A percentile compares a stretch with the other conserved stretches of the same genome.
Conservation (phyloP, 495 filamentous ascomycete species). For the Penicillium subrubescens region DNA sequence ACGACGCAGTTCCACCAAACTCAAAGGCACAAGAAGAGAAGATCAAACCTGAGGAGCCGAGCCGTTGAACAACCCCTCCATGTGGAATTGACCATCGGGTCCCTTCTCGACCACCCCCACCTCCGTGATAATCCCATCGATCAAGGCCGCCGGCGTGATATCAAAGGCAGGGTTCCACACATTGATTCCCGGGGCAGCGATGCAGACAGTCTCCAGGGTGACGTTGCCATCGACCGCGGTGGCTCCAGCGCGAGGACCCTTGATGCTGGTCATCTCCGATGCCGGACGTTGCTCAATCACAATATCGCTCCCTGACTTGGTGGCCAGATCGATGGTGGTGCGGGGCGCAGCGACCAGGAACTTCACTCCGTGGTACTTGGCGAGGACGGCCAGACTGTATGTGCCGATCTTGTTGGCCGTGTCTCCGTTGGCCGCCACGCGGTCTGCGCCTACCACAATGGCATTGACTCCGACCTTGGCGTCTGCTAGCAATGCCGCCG, state of each 20-base stretch:
- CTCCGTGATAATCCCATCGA: constrained; percentile 95
- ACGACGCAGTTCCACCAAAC: not conserved
- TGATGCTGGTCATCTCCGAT: constrained; percentile 78
- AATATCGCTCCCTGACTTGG: constrained; percentile 72
- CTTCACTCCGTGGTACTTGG: constrained; percentile 82
- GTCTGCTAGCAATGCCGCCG: constrained; percentile 73
- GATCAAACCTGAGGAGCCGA: constrained; percentile 15
- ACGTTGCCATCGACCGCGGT: constrained; percentile 48
- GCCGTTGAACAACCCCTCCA: constrained; percentile 55
- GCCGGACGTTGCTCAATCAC: constrained; percentile 82
- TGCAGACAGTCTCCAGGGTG: constrained; percentile 68
- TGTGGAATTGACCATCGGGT: constrained; percentile 72
- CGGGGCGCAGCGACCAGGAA: constrained; percentile 94
- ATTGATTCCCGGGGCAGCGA: constrained; percentile 76
- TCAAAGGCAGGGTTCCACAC: constrained; percentile 99
- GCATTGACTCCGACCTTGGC: constrained; percentile 66
- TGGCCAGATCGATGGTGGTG: constrained; percentile 88
- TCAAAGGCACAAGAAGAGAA: constrained; percentile 15
- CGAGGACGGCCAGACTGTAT: constrained; percentile 85
- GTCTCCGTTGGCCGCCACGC: constrained; percentile 94
- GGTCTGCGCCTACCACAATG: constrained; percentile 91
- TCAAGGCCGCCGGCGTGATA: constrained; percentile 81
- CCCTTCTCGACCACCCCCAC: constrained; percentile 82
- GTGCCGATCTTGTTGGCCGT: constrained; percentile 99
- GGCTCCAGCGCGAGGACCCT: constrained; percentile 63